A percentile compares a stretch with the other conserved stretches of the same genome.
phyloP scores from a whole-genome alignment of 2,329 filamentous ascomycete species.

The Pseudopithomyces maydicus region DNA sequence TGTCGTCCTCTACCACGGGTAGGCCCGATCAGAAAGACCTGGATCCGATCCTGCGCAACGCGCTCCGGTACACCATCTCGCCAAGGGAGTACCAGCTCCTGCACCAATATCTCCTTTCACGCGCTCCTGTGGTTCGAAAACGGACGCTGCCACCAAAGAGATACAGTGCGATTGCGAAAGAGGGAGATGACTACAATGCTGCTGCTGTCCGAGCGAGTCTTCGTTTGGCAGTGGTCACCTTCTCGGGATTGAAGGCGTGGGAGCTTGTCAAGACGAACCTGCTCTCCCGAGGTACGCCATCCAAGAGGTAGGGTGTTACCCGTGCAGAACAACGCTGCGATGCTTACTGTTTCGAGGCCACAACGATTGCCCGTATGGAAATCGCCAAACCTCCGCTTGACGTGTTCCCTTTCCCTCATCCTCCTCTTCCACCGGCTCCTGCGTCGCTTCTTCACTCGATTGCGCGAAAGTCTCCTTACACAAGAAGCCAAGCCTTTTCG shows the following conservation, averaged over 20 bases:
- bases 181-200: constrained; percentile 54
- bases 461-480: constrained; percentile 78
- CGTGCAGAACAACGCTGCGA: too few species aligned
- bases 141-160: constrained; percentile 55
- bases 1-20: constrained; percentile 40
- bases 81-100: constrained; percentile 84
- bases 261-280: constrained; percentile 48
- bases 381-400: constrained; percentile 75
- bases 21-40: constrained; percentile 55
- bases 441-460: constrained; percentile 83
- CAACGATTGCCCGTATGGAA: constrained; percentile 49
- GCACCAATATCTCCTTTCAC: constrained; percentile 81
- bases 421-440: constrained; percentile 87
- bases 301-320: constrained; percentile 21
- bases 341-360: constrained; percentile 28
- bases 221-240: constrained; percentile 50
- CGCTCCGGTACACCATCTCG: constrained; percentile 81
- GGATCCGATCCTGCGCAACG: constrained; percentile 81
- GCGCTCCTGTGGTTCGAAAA: constrained; percentile 65
- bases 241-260: constrained; percentile 53
- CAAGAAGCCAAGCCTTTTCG: constrained; percentile 83
- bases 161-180: constrained; percentile 58
- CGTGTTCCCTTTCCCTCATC: constrained; percentile 81
- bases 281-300: constrained; percentile 34
- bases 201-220: constrained; percentile 53